phyloP scores from a whole-genome alignment of 2,329 filamentous ascomycete species.

The Ceratocystis cubensis region DNA sequence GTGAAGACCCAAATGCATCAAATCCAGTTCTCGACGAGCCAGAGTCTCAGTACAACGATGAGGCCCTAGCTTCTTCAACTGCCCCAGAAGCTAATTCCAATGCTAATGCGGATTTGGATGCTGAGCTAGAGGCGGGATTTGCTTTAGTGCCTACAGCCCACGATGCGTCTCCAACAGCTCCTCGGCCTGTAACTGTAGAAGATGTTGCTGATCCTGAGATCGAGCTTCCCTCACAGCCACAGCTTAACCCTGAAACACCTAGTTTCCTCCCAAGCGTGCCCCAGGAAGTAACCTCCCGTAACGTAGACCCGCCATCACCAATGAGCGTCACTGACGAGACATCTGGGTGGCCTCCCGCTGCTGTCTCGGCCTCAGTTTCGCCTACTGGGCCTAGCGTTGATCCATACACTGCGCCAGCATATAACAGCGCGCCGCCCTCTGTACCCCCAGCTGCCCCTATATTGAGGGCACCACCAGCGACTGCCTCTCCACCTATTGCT shows the following conservation, averaged over 20 bases:
- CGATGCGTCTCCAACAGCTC: background rate
- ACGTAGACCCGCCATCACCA: slow-evolving; percentile 27
- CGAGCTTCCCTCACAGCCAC: slow-evolving; percentile 11
- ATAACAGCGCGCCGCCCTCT: background rate
- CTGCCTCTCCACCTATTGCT: slow-evolving; percentile 20
- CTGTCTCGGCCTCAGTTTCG: slow-evolving; percentile 15
- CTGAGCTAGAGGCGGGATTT: slow-evolving; percentile 25
- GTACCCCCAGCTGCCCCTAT: slow-evolving; percentile 19
- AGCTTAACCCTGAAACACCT: background rate
- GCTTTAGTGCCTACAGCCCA: slow-evolving; percentile 24
- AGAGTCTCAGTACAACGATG: slow-evolving; percentile 30
- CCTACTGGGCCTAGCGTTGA: slow-evolving; percentile 5
- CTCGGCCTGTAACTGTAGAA: slow-evolving; percentile 11
- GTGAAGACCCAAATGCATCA: slow-evolving; percentile 80
- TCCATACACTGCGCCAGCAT: background rate
- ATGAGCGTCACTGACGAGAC: slow-evolving; percentile 24
- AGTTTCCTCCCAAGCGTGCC: slow-evolving; percentile 15
- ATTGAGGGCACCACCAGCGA: slow-evolving; percentile 22
- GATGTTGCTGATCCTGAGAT: slow-evolving; percentile 16
- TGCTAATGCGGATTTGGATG: slow-evolving; percentile 21
- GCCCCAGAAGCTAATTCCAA: slow-evolving; percentile 9
- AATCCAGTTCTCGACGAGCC: slow-evolving; percentile 52
- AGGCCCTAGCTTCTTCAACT: background rate
- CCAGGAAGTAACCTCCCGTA: slow-evolving; percentile 10
- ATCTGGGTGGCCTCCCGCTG: slow-evolving; percentile 12